A percentile compares a stretch with the other conserved stretches of the same genome.
phyloP scores from a whole-genome alignment of 495 filamentous ascomycete species.

The Aspergillus baeticus region DNA sequence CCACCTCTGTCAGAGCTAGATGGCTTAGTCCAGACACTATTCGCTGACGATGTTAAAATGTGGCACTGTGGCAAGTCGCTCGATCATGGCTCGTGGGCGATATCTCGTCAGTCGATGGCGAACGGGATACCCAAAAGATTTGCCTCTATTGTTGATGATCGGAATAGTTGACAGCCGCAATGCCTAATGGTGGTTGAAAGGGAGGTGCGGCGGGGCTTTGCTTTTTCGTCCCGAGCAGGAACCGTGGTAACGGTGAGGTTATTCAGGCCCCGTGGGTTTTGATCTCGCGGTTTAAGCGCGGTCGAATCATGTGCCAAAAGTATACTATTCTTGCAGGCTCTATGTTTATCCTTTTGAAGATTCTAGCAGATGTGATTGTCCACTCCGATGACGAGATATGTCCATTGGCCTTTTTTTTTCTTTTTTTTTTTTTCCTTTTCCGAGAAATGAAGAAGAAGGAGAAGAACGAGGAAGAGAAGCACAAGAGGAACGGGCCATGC shows the following conservation, averaged over 20 bases:
- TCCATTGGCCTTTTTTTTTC: not conserved
- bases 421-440: not conserved
- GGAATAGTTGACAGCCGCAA: not conserved
- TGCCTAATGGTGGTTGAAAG: not conserved
- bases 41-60: constrained; percentile 3
- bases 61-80: not conserved
- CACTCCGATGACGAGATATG: not conserved
- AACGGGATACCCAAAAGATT: not conserved
- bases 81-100: not conserved
- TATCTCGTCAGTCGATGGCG: not conserved
- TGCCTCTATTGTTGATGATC: not conserved
- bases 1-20: constrained; percentile 3
- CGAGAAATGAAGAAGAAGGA: not conserved
- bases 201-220: no score
- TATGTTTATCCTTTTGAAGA: not conserved
- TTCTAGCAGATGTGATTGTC: not conserved
- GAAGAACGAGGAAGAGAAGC: not conserved
- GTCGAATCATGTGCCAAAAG: not conserved
- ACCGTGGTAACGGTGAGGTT: constrained; percentile 7
- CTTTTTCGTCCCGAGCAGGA: no score
- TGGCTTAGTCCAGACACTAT: constrained; percentile 5
- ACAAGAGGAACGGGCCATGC: no score
- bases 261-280: constrained; percentile 8
- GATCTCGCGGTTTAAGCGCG: constrained; percentile 16
- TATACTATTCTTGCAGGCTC: not conserved